phyloP scores from a whole-genome alignment of 129 eudicot species.

The Pseudognaphalium luteoalbum region DNA sequence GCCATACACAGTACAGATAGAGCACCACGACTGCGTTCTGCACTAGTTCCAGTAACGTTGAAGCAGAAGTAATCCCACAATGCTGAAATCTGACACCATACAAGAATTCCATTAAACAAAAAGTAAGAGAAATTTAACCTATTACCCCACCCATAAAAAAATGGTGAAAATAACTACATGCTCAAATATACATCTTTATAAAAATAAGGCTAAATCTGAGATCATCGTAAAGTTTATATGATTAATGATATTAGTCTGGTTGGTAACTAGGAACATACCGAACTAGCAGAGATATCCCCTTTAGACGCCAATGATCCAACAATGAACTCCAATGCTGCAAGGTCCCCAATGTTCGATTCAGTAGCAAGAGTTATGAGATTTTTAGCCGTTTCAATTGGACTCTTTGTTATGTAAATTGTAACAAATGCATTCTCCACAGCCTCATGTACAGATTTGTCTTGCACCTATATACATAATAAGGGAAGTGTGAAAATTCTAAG shows the following conservation, averaged over 20 bases:
- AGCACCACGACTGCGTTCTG: conserved; percentile 94
- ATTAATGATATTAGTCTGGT: not conserved
- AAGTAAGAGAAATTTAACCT: not conserved
- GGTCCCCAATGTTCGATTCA: conserved; percentile 92
- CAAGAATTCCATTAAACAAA: not conserved
- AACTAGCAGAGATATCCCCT: conserved; percentile 73
- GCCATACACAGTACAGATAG: conserved; percentile 87
- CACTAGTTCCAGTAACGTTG: conserved; percentile 78
- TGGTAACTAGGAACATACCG: conserved; percentile 43
- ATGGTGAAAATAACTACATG: not conserved
- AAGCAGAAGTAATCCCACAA: conserved; percentile 97
- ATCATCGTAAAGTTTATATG: not conserved
- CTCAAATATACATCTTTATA: not conserved
- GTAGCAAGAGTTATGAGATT: conserved; percentile 77
- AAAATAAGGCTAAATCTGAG: not conserved
- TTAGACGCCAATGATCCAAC: conserved; percentile 78
- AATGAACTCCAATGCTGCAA: conserved; percentile 83
- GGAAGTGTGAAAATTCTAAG: not conserved
- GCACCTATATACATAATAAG: conserved; percentile 52
- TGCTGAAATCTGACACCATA: conserved; percentile 70
- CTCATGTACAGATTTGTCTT: conserved; percentile 86
- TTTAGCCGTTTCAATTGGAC: conserved; percentile 80
- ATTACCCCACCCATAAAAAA: not conserved
- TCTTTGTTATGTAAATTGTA: conserved; percentile 78
- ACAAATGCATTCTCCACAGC: conserved; percentile 94